Percentiles rank a stretch among this genome's conserved stretches.
Conservation (phyloP, 83 land plant species). For the Picea abies region DNA sequence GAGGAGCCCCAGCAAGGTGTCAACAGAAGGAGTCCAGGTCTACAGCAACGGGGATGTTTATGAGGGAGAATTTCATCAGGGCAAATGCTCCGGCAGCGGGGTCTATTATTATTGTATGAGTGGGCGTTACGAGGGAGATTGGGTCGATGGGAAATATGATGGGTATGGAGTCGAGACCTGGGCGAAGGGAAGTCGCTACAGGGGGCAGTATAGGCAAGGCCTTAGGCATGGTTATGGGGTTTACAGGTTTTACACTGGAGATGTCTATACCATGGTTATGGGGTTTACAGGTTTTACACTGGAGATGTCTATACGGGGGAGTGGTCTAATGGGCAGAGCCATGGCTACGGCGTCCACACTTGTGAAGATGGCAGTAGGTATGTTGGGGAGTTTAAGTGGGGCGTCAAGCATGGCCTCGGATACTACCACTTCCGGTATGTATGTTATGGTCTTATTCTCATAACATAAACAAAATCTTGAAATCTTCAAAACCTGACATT, state of each 20-base stretch:
- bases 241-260: too few relatives aligned
- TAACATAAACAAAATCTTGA: background rate
- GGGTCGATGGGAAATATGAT: constrained; percentile 81
- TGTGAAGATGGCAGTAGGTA: constrained; percentile 89
- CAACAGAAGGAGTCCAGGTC: constrained; percentile 54
- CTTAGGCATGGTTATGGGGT: too few relatives aligned
- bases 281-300: constrained; percentile 78
- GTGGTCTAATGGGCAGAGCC: constrained; percentile 92
- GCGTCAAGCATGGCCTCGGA: constrained; percentile 91
- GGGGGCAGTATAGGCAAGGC: constrained; percentile 77
- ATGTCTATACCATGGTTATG: constrained; percentile 79
- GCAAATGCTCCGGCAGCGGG: constrained; percentile 69
- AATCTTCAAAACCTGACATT: too few relatives aligned
- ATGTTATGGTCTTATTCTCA: background rate
- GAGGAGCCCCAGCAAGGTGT: constrained; percentile 21
- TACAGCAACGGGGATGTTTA: constrained; percentile 89
- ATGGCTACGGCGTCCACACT: constrained; percentile 84
- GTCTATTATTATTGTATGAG: constrained; percentile 67
- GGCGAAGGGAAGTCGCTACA: constrained; percentile 78
- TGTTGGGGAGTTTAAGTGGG: constrained; percentile 95
- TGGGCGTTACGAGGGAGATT: constrained; percentile 77
- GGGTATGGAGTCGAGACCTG: constrained; percentile 82
- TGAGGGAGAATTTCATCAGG: constrained; percentile 73
- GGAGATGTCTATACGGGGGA: constrained; percentile 95
- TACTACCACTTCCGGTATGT: constrained; percentile 83